Evolutionary conservation across 495 filamentous ascomycete species (phyloP).

Genomic region (Cetradonia linearis): DNA sequence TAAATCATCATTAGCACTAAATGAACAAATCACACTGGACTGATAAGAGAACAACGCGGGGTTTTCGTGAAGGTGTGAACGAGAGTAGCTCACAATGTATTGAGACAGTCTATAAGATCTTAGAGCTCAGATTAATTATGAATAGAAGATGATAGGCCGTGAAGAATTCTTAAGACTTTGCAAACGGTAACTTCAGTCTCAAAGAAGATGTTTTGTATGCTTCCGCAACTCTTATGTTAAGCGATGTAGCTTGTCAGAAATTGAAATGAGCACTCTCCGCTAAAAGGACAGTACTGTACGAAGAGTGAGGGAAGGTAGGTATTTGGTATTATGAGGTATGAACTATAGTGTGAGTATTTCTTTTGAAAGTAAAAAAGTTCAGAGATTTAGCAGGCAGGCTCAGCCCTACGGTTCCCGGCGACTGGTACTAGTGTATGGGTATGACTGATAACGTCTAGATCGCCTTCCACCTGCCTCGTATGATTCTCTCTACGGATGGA

Average conservation of each 20-base stretch:
- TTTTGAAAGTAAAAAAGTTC: constrained; percentile 15
- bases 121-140: neutral
- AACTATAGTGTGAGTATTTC: constrained; percentile 5
- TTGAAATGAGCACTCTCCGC: constrained; percentile 13
- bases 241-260: neutral
- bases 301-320: neutral
- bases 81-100: constrained; percentile 1
- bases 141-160: neutral
- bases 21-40: neutral
- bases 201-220: constrained; percentile 4
- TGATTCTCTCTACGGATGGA: neutral
- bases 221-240: neutral
- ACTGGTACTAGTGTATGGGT: neutral
- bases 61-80: neutral
- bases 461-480: neutral
- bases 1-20: neutral
- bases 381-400: constrained; percentile 2
- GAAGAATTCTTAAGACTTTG: neutral
- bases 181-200: constrained; percentile 1
- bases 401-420: constrained; percentile 5
- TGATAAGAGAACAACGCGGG: constrained; percentile 6
- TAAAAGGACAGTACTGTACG: constrained; percentile 15
- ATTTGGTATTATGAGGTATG: neutral
- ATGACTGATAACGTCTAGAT: neutral
- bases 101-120: neutral